These are phyloP conservation scores for Ophiostoma angusticollis DNA, from an alignment of 2,329 filamentous ascomycete species.

Conservation along the genomic window DNA sequence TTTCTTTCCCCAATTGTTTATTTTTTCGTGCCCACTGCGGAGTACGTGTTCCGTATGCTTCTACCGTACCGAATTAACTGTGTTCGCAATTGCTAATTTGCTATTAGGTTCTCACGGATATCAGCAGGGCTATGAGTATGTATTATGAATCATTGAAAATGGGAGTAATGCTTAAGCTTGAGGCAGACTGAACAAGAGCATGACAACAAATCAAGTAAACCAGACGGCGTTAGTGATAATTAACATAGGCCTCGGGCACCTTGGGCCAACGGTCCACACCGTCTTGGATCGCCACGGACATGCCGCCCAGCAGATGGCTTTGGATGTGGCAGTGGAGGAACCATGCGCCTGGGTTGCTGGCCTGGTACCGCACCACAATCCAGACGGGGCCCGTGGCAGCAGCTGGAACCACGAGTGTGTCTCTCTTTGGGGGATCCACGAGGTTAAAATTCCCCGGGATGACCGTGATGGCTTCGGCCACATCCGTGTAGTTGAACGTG, in stretches of 20 bases:
- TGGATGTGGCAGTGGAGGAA: conserved; percentile 44
- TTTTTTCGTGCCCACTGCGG: no score
- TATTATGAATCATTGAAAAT: no score
- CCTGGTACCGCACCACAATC: conserved; percentile 41
- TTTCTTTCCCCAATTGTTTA: no score
- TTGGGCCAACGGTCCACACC: conserved; percentile 31
- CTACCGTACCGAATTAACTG: no score
- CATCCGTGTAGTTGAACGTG: conserved; percentile 36
- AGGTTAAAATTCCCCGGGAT: conserved; percentile 43
- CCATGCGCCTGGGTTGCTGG: conserved; percentile 39
- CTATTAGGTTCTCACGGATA: no score
- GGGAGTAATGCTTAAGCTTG: no score
- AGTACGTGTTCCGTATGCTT: no score
- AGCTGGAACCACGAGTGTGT: conserved; percentile 30
- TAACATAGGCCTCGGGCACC: conserved; percentile 42
- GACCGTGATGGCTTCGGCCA: conserved; percentile 36
- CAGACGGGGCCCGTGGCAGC: conserved; percentile 24
- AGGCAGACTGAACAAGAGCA: no score
- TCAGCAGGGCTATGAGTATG: no score
- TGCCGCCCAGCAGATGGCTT: conserved; percentile 40
- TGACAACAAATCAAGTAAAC: no score
- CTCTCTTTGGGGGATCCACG: conserved; percentile 38
- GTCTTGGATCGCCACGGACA: conserved; percentile 39
- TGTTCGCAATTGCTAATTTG: no score
- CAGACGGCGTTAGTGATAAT: conserved; percentile 36